A percentile compares a stretch with the other conserved stretches of the same genome.
These are phyloP conservation scores for Rubia occidens DNA, from an alignment of 305 asterid genomes.

Conservation along the genomic window DNA sequence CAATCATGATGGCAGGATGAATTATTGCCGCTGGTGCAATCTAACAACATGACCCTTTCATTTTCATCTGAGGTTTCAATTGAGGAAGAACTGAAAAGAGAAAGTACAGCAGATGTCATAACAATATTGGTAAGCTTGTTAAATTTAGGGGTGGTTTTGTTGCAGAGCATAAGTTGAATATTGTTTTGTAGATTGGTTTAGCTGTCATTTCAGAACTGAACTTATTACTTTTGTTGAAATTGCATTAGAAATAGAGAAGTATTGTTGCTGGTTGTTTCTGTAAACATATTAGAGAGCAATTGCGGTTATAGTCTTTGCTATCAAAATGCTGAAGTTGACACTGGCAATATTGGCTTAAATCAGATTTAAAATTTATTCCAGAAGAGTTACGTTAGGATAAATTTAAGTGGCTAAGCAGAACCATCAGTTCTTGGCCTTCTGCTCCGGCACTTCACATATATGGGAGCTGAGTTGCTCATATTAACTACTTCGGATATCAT, in stretches of 20 bases:
- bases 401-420: neutral
- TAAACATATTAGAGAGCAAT: too few relatives aligned
- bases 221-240: neutral
- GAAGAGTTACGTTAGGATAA: neutral
- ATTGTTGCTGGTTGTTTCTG: neutral
- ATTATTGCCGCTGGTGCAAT: constrained; percentile 71
- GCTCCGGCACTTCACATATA: neutral
- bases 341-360: neutral
- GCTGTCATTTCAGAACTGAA: neutral
- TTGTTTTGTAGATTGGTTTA: neutral
- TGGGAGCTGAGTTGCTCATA: neutral
- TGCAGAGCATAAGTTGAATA: neutral
- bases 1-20: constrained; percentile 51
- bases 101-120: constrained; percentile 93
- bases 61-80: constrained; percentile 93
- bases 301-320: neutral
- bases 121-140: constrained; percentile 65
- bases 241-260: neutral
- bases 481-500: neutral
- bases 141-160: neutral
- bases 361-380: neutral
- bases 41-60: constrained; percentile 70
- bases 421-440: neutral
- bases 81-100: constrained; percentile 98
- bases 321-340: neutral